Evolutionary conservation across 1,139 yeast genomes (phyloP).

Genomic region (Taphrina populina): DNA sequence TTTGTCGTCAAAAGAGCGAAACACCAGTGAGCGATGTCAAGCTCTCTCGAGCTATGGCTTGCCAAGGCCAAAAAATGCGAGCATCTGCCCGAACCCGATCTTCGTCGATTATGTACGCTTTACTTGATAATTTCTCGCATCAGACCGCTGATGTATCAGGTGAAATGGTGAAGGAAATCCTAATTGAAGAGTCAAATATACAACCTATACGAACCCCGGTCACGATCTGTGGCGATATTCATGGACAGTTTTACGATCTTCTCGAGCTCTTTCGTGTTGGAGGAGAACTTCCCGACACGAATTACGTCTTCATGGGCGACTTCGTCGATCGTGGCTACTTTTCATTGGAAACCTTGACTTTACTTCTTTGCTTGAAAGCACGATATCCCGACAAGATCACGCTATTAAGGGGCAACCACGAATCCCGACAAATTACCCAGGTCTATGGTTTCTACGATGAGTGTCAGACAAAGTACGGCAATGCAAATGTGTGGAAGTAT

Average conservation of each 20-base stretch:
- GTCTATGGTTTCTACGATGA: slow-evolving; percentile 93
- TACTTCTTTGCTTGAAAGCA: slow-evolving; percentile 85
- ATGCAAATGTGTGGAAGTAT: slow-evolving; percentile 96
- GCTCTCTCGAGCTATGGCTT: slow-evolving; percentile 25
- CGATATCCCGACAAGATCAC: slow-evolving; percentile 79
- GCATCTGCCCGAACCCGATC: slow-evolving; percentile 31
- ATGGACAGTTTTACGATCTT: slow-evolving; percentile 95
- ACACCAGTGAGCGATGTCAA: too few relatives aligned
- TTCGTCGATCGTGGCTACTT: slow-evolving; percentile 97
- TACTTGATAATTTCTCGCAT: not conserved
- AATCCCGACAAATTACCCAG: slow-evolving; percentile 90
- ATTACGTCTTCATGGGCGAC: slow-evolving; percentile 86
- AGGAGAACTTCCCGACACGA: slow-evolving; percentile 87
- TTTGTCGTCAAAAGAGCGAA: too few relatives aligned
- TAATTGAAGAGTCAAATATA: slow-evolving; percentile 92
- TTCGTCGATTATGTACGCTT: slow-evolving; percentile 25
- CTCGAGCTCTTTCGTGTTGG: slow-evolving; percentile 86
- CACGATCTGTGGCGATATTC: slow-evolving; percentile 98
- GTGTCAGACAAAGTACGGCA: slow-evolving; percentile 86
- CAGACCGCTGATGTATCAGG: slow-evolving; percentile 69
- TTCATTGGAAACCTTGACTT: slow-evolving; percentile 85
- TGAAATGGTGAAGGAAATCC: slow-evolving; percentile 82
- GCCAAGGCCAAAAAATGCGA: slow-evolving; percentile 25
- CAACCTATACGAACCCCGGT: slow-evolving; percentile 97
- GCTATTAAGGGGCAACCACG: slow-evolving; percentile 90